Evolutionary conservation across 2,329 filamentous ascomycete species (phyloP).

Genomic region (Colletotrichum falcatum): DNA sequence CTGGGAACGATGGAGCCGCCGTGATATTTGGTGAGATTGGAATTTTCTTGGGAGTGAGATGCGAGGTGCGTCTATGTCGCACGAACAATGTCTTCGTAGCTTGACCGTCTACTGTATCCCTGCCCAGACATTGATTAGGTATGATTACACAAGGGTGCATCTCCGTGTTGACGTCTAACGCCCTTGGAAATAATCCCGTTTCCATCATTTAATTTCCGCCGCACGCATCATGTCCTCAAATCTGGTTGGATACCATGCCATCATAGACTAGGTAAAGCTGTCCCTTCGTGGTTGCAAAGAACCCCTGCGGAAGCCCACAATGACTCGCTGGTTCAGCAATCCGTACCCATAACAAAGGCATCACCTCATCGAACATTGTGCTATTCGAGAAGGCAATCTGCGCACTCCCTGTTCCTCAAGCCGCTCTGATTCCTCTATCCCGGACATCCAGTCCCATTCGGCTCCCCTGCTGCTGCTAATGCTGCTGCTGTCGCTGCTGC

Average conservation of each 20-base stretch:
- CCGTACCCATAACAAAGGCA: neutral
- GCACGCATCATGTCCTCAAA: neutral
- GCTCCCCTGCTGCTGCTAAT: neutral
- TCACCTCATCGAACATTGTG: neutral
- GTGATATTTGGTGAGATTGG: neutral
- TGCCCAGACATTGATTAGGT: neutral
- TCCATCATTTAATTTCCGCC: neutral
- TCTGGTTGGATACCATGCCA: neutral
- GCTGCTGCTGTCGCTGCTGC: neutral
- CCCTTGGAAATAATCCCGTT: neutral
- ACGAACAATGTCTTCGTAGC: neutral
- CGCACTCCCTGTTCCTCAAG: neutral
- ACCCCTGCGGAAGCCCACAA: neutral
- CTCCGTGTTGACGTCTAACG: neutral
- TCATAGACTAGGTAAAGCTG: neutral
- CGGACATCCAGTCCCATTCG: neutral
- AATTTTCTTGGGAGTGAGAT: constrained; percentile 3
- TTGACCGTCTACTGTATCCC: neutral
- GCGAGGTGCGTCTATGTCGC: constrained; percentile 5
- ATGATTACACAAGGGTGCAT: neutral
- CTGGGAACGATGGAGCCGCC: neutral
- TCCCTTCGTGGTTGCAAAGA: neutral
- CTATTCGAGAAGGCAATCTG: neutral
- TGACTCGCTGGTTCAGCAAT: neutral
- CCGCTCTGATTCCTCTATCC: neutral